Percentiles rank a stretch among this genome's conserved stretches.
These are phyloP conservation scores for Pseudonectria buxi DNA, from an alignment of 2,329 filamentous ascomycete genomes.

Conservation along the genomic window DNA sequence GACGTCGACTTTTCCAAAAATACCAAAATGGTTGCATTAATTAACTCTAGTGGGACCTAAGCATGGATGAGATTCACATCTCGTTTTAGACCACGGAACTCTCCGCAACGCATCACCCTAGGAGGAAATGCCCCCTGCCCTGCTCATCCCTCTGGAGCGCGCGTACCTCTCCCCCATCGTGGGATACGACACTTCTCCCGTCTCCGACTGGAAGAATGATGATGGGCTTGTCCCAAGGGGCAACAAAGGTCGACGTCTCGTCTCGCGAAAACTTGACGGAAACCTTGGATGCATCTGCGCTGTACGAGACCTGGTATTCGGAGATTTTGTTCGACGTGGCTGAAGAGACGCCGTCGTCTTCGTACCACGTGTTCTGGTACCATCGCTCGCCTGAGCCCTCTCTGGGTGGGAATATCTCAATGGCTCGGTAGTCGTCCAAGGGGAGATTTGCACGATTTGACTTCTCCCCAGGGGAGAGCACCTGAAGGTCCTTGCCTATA, in stretches of 20 bases:
- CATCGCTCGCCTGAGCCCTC: constrained; percentile 12
- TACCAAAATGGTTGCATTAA: no score
- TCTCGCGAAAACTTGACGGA: constrained; percentile 22
- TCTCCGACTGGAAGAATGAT: constrained; percentile 29
- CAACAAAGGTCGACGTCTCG: constrained; percentile 26
- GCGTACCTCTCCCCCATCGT: constrained; percentile 3
- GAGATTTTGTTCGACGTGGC: constrained; percentile 27
- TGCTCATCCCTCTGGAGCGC: constrained; percentile 14
- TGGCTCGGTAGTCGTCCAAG: constrained; percentile 34
- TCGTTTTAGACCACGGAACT: no score
- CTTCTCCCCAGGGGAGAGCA: constrained; percentile 29
- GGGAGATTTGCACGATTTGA: constrained; percentile 32
- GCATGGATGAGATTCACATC: no score
- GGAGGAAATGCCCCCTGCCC: constrained; percentile 12
- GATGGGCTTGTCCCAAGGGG: constrained; percentile 27
- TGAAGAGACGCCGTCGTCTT: constrained; percentile 32
- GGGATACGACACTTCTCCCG: constrained; percentile 10
- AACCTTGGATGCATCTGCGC: constrained; percentile 11
- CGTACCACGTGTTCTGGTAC: constrained; percentile 28
- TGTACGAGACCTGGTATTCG: constrained; percentile 25
- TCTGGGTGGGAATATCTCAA: constrained; percentile 37
- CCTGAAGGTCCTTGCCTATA: constrained; percentile 31
- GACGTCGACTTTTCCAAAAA: no score
- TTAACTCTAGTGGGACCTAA: no score
- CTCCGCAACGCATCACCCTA: no score